These are phyloP conservation scores for Flaveria floridana DNA, from an alignment of 140 eudicot genomes.

Conservation along the genomic window DNA sequence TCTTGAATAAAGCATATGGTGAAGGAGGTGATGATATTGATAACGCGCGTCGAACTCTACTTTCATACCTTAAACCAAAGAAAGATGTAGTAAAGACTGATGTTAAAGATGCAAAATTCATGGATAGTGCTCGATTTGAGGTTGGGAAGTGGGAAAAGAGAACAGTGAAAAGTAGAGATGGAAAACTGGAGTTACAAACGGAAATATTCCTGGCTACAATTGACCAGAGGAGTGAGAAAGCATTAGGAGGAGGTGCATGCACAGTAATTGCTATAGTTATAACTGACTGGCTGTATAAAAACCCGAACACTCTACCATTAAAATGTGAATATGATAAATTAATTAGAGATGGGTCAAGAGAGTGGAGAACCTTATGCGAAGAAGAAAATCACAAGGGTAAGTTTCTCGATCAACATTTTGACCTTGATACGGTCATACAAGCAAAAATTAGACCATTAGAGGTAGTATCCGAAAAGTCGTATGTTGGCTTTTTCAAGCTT, in stretches of 20 bases:
- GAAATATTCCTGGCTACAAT: constrained; percentile 56
- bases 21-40: constrained; percentile 60
- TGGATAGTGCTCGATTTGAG: constrained; percentile 50
- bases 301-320: constrained; percentile 42
- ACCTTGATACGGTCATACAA: constrained; percentile 58
- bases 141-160: constrained; percentile 60
- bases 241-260: constrained; percentile 62
- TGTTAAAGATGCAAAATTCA: constrained; percentile 17
- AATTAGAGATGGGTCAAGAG: constrained; percentile 54
- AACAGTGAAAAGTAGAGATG: constrained; percentile 50
- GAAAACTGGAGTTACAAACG: constrained; percentile 44
- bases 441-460: constrained; percentile 48
- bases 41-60: constrained; percentile 42
- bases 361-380: constrained; percentile 53
- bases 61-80: constrained; percentile 34
- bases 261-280: constrained; percentile 47
- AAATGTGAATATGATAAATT: constrained; percentile 51
- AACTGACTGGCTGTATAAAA: constrained; percentile 52
- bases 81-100: constrained; percentile 23
- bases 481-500: constrained; percentile 54
- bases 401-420: constrained; percentile 60
- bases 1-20: constrained; percentile 44
- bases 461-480: constrained; percentile 53
- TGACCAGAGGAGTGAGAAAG: constrained; percentile 64
- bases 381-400: constrained; percentile 40